Percentiles rank a stretch among this genome's conserved stretches.
These are phyloP conservation scores for Aspergillus chevalieri DNA, from an alignment of 2,329 filamentous ascomycete genomes.

Conservation along the genomic window DNA sequence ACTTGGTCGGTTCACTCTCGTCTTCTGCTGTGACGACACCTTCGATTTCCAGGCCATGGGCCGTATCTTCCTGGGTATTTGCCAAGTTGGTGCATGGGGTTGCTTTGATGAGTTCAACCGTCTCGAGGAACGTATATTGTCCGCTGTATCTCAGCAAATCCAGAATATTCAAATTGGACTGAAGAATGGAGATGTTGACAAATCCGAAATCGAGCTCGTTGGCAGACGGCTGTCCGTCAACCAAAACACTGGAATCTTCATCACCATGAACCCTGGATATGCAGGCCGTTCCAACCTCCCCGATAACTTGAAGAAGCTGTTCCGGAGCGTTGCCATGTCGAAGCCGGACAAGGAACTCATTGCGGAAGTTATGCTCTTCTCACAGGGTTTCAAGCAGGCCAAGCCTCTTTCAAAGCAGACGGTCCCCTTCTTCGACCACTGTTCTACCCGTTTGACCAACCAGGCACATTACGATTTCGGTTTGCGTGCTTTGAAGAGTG, in stretches of 20 bases:
- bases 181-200: constrained; percentile 75
- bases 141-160: constrained; percentile 96
- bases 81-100: constrained; percentile 97
- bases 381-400: constrained; percentile 95
- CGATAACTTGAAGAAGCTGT: constrained; percentile 98
- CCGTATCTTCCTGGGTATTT: constrained; percentile 97
- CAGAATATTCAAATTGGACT: constrained; percentile 98
- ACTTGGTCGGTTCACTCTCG: constrained; percentile 92
- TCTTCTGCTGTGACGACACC: constrained; percentile 99
- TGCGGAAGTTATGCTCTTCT: constrained; percentile 99
- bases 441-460: constrained; percentile 73
- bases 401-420: constrained; percentile 91
- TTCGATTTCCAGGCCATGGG: constrained; percentile 99
- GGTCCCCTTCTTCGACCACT: constrained; percentile 96
- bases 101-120: constrained; percentile 99
- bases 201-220: constrained; percentile 87
- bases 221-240: constrained; percentile 87
- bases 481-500: constrained; percentile 94
- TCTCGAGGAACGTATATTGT: constrained; percentile 94
- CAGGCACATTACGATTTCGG: constrained; percentile 99
- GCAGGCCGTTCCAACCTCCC: constrained; percentile 95
- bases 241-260: constrained; percentile 94
- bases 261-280: constrained; percentile 99
- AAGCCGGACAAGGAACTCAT: constrained; percentile 99
- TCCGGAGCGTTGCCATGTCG: constrained; percentile 98